Base-by-base conservation (phyloP, 1,139 yeast species). In the Zygoascus meyerae region DNA sequence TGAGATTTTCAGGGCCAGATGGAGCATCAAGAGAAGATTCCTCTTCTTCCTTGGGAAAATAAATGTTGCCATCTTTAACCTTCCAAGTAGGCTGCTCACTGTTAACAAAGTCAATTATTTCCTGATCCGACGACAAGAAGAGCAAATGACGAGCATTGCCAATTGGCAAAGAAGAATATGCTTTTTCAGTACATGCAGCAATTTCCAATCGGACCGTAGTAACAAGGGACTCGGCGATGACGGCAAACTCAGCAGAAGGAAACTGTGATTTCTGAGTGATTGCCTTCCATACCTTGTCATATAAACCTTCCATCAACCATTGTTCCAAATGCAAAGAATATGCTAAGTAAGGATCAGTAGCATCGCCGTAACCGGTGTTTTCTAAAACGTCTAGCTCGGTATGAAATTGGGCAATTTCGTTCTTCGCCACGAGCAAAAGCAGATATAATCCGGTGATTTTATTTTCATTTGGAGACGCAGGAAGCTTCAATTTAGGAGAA, bases 261-360 rank as follows among this genome's bases (percentile, higher is more conserved):
- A 75, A 74, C 60, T 77, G 66, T 41, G 67, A 55, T 45, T 61
- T 52, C 51, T 68, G 68, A 5, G 73, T 72, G 69, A 83, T 77
- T 47, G 86, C 76, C 57, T 81, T 83, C 86, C 95, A 86, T 47
- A 92, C 92, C 68, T 86, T 86, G 65, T 87, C 94, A 66, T 90
- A 92, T 55, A 92, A 85, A 40, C 98, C 98, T 66, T 92, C 98
- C 86, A 92, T 89, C 56, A 92, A 77, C 81, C 95, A 86, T 57
- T 87, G 83, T 65, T 92, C 98, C 56, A 92, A 79, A 57, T 81
- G 79, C 49, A 92, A 81, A 26, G 98, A 97, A 65, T 89, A 89
- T 47, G 79, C 77, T 56, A 92, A 72, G 64, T 71, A 79, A 49
- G 68, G 66, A 57, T 81, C 86, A 11, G 34, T 37, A 16, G 45